These are phyloP conservation scores for Alternaria solani DNA, from an alignment of 2,329 filamentous ascomycete species.

Conservation along the genomic window DNA sequence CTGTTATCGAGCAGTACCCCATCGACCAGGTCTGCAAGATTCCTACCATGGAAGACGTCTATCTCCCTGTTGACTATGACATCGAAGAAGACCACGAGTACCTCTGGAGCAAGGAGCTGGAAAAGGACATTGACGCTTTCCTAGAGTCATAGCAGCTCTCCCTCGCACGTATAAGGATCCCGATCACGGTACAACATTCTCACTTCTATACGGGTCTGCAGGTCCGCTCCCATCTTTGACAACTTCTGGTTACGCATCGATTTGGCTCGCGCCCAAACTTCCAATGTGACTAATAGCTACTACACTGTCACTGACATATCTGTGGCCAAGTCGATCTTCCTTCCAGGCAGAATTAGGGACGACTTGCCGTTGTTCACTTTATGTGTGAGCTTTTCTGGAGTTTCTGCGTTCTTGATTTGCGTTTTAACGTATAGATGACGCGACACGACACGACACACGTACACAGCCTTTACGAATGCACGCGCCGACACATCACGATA, in stretches of 20 bases:
- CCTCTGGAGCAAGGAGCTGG: constrained; percentile 38
- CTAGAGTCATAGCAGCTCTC: constrained; percentile 23
- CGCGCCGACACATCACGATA: neutral
- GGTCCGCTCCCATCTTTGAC: neutral
- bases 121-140: constrained; percentile 38
- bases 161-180: neutral
- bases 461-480: neutral
- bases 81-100: constrained; percentile 40
- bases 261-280: constrained; percentile 14
- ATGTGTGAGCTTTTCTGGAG: neutral
- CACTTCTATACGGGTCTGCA: neutral
- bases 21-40: constrained; percentile 51
- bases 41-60: constrained; percentile 50
- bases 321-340: constrained; percentile 1
- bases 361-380: constrained; percentile 3
- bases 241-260: constrained; percentile 20
- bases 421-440: neutral
- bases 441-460: neutral
- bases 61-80: constrained; percentile 48
- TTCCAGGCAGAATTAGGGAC: neutral
- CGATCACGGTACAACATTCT: neutral
- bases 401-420: neutral
- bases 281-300: constrained; percentile 14
- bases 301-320: constrained; percentile 8
- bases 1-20: constrained; percentile 47